Evolutionary conservation across 2,329 filamentous ascomycete species (phyloP).

Genomic region (Aotearoamyces nothofagi): DNA sequence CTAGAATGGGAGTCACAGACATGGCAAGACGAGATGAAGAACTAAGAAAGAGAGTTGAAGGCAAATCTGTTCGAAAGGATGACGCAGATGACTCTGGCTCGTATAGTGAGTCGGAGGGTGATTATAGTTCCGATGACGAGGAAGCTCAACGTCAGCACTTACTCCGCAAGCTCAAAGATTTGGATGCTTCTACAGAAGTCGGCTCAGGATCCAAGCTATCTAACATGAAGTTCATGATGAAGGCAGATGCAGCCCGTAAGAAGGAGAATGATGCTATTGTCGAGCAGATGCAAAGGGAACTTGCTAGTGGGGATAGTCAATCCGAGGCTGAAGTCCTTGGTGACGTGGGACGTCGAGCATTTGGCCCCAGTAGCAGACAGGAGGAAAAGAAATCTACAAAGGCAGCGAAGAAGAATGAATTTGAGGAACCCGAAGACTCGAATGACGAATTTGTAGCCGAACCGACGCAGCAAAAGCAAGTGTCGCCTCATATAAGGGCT

Average conservation of each 20-base stretch:
- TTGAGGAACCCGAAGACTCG: constrained; percentile 42
- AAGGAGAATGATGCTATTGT: constrained; percentile 69
- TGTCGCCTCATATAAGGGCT: not conserved
- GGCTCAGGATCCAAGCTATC: constrained; percentile 52
- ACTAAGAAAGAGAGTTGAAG: constrained; percentile 47
- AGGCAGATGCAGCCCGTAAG: constrained; percentile 64
- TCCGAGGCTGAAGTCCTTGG: constrained; percentile 35
- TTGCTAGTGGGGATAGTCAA: constrained; percentile 47
- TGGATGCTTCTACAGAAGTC: constrained; percentile 29
- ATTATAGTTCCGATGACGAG: constrained; percentile 32
- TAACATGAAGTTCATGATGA: constrained; percentile 89
- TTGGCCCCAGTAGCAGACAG: constrained; percentile 36
- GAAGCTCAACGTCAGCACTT: constrained; percentile 31
- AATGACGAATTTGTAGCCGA: constrained; percentile 23
- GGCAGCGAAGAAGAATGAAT: constrained; percentile 28
- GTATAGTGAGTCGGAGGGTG: constrained; percentile 42
- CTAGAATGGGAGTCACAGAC: constrained; percentile 46
- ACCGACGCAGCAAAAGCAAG: constrained; percentile 7
- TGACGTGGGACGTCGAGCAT: constrained; percentile 55
- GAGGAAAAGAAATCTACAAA: constrained; percentile 20
- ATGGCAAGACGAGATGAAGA: constrained; percentile 54
- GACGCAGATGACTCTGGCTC: constrained; percentile 29
- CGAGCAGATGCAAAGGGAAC: constrained; percentile 51
- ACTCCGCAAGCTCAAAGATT: constrained; percentile 30
- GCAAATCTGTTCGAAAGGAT: constrained; percentile 35